phyloP scores from a whole-genome alignment of 805 yeast genomes.

The Candida verbasci region DNA sequence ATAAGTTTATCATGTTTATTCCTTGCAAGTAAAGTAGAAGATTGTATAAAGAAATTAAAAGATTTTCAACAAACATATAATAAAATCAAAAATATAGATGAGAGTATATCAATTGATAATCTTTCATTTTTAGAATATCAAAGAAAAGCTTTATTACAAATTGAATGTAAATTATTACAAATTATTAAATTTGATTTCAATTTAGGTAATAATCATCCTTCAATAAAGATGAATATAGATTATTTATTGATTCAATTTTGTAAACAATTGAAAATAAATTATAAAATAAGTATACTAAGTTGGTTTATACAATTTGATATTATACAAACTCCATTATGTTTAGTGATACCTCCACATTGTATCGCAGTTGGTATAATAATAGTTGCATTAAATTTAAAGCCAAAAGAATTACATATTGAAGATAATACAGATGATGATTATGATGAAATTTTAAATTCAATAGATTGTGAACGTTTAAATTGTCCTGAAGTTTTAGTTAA shows the following conservation, averaged over 20 bases:
- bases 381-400: constrained; percentile 51
- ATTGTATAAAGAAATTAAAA: constrained; percentile 70
- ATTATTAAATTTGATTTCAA: constrained; percentile 78
- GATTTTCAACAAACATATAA: constrained; percentile 55
- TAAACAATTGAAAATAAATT: constrained; percentile 44
- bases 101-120: constrained; percentile 15
- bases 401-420: constrained; percentile 22
- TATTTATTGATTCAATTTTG: constrained; percentile 59
- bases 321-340: constrained; percentile 60
- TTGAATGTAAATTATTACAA: constrained; percentile 74
- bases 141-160: constrained; percentile 49
- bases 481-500: constrained; percentile 42
- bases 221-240: constrained; percentile 38
- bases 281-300: constrained; percentile 48
- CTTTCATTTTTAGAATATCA: constrained; percentile 39
- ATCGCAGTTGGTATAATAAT: constrained; percentile 66
- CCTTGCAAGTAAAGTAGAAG: constrained; percentile 75
- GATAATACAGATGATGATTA: constrained; percentile 14
- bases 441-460: constrained; percentile 23
- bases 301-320: constrained; percentile 80
- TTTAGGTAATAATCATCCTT: constrained; percentile 36
- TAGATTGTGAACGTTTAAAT: constrained; percentile 35
- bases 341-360: constrained; percentile 72
- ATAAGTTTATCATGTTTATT: constrained; percentile 68
- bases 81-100: constrained; percentile 32